phyloP scores from a whole-genome alignment of 2,329 filamentous ascomycete species.

The Penicillium sp. region DNA sequence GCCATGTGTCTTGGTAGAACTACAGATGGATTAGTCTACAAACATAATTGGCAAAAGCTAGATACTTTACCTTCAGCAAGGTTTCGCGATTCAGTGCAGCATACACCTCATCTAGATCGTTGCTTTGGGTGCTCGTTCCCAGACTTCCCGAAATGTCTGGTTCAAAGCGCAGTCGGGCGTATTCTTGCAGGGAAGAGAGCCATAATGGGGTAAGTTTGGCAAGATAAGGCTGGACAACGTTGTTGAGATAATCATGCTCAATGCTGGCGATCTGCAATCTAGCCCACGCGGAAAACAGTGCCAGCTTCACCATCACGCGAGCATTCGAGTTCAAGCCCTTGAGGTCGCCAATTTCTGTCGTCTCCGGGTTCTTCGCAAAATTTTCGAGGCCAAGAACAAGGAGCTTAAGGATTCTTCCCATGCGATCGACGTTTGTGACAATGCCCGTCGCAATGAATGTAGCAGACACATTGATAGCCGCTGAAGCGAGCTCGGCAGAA shows the following conservation, averaged over 20 bases:
- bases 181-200: conserved; percentile 89
- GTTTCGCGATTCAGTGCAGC: conserved; percentile 93
- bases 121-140: conserved; percentile 74
- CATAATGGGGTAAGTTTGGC: conserved; percentile 86
- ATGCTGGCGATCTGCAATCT: conserved; percentile 92
- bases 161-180: conserved; percentile 88
- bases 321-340: conserved; percentile 92
- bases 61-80: conserved; percentile 62
- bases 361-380: conserved; percentile 77
- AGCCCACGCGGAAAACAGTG: conserved; percentile 95
- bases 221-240: conserved; percentile 87
- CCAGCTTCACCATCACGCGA: conserved; percentile 97
- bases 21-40: conserved; percentile 22
- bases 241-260: conserved; percentile 83
- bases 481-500: conserved; percentile 89
- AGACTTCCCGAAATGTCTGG: conserved; percentile 93
- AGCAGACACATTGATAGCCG: conserved; percentile 96
- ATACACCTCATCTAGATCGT: conserved; percentile 89
- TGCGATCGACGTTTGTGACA: conserved; percentile 95
- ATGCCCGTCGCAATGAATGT: conserved; percentile 96
- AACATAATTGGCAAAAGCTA: neutral
- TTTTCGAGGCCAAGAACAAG: conserved; percentile 87
- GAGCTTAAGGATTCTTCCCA: conserved; percentile 95
- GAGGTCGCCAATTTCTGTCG: conserved; percentile 85
- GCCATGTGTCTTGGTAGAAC: conserved; percentile 97